phyloP scores from a whole-genome alignment of 73 alveolate species.

The Paramecium bursaria region DNA sequence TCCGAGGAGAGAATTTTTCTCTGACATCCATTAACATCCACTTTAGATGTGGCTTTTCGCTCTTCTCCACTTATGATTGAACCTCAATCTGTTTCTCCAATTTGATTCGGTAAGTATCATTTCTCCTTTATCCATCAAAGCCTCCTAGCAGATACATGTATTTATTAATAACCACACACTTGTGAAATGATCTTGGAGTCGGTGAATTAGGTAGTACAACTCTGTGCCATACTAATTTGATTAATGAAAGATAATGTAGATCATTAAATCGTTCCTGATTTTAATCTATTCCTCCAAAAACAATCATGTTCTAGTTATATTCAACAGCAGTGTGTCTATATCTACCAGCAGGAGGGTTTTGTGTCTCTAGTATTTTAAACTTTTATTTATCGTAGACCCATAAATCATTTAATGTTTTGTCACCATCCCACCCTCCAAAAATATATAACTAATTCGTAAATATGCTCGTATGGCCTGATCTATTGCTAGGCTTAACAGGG shows the following conservation, averaged over 20 bases:
- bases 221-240: conserved; percentile 71
- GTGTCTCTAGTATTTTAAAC: conserved; percentile 61
- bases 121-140: conserved; percentile 85
- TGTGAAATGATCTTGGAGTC: conserved; percentile 80
- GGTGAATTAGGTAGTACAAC: conserved; percentile 75
- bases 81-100: conserved; percentile 53
- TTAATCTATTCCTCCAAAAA: conserved; percentile 85
- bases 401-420: conserved; percentile 83
- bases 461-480: conserved; percentile 92
- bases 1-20: conserved; percentile 72
- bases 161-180: conserved; percentile 55
- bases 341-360: conserved; percentile 74
- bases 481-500: conserved; percentile 69
- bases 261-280: conserved; percentile 81
- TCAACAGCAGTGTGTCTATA: conserved; percentile 81
- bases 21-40: conserved; percentile 30
- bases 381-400: conserved; percentile 79
- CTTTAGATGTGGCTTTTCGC: conserved; percentile 27
- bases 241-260: conserved; percentile 60
- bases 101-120: conserved; percentile 77
- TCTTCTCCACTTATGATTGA: conserved; percentile 5
- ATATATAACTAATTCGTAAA: conserved; percentile 80
- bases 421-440: conserved; percentile 98
- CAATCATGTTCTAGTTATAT: conserved; percentile 67
- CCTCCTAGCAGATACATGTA: conserved; percentile 80